A percentile compares a stretch with the other conserved stretches of the same genome.
phyloP scores from a whole-genome alignment of 345 rosid genomes.

The Populus deltoides region DNA sequence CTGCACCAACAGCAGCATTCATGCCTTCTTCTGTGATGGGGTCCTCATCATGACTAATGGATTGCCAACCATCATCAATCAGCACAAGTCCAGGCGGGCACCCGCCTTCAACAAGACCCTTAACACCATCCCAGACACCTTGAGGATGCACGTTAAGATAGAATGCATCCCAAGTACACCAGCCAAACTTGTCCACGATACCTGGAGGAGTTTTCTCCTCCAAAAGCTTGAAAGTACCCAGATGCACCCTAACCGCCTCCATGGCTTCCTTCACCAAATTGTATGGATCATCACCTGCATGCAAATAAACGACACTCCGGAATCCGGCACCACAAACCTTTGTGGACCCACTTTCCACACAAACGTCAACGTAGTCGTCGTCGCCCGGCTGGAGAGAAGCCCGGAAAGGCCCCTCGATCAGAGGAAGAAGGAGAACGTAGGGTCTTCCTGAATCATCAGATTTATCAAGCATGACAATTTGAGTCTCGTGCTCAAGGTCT shows the following conservation, averaged over 20 bases:
- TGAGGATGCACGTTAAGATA: constrained; percentile 82
- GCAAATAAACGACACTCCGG: constrained; percentile 50
- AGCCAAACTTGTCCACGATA: constrained; percentile 88
- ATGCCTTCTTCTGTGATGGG: constrained; percentile 73
- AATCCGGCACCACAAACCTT: constrained; percentile 51
- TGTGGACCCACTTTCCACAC: constrained; percentile 83
- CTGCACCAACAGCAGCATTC: constrained; percentile 56
- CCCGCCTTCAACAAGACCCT: constrained; percentile 74
- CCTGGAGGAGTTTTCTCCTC: constrained; percentile 84
- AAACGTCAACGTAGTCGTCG: constrained; percentile 61
- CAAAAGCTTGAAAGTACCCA: constrained; percentile 68
- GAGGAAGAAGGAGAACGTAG: constrained; percentile 67
- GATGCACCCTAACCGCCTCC: constrained; percentile 53
- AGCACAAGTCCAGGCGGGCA: constrained; percentile 93
- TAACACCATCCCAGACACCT: constrained; percentile 72
- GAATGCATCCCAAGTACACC: constrained; percentile 99
- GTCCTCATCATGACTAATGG: constrained; percentile 73
- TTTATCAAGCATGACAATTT: constrained; percentile 61
- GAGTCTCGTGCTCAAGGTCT: constrained; percentile 84
- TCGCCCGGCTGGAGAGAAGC: constrained; percentile 66
- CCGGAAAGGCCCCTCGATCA: constrained; percentile 71
- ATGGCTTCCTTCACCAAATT: constrained; percentile 66
- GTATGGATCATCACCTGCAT: constrained; percentile 70
- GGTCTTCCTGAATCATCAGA: constrained; percentile 56
- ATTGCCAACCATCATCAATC: constrained; percentile 98